A percentile compares a stretch with the other conserved stretches of the same genome.
Conservation (phyloP, 805 yeast species). For the Metschnikowia borealis region DNA sequence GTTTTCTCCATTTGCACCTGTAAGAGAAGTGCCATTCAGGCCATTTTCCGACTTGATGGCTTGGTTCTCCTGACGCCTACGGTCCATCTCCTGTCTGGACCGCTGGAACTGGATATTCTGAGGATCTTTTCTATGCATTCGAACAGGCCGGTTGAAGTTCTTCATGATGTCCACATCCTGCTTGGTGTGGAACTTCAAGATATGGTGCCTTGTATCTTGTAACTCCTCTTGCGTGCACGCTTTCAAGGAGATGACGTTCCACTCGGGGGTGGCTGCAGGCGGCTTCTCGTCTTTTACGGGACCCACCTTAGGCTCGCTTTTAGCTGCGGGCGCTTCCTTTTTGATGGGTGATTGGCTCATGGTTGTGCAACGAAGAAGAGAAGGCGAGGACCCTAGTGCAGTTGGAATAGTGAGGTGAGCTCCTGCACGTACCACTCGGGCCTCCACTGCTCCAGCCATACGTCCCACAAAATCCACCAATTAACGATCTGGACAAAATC, state of each 20-base stretch:
- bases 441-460: too few relatives aligned
- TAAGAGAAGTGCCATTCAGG: constrained; percentile 12
- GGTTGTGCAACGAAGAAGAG: constrained; percentile 10
- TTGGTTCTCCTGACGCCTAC: constrained; percentile 37
- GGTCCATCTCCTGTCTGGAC: constrained; percentile 71
- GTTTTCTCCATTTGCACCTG: constrained; percentile 13
- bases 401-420: not conserved
- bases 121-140: constrained; percentile 92
- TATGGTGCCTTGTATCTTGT: constrained; percentile 70
- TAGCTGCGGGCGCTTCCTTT: constrained; percentile 24
- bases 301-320: constrained; percentile 19
- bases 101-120: constrained; percentile 83
- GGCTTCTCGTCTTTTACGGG: constrained; percentile 1
- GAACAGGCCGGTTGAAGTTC: constrained; percentile 75
- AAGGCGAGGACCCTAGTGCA: not conserved
- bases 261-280: constrained; percentile 19
- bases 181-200: constrained; percentile 74
- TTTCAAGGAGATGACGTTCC: constrained; percentile 58
- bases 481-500: too few relatives aligned
- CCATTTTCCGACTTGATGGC: constrained; percentile 20
- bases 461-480: too few relatives aligned
- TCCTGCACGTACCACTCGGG: not conserved
- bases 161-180: constrained; percentile 65
- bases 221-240: constrained; percentile 72
- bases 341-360: constrained; percentile 29